Evolutionary conservation across 495 filamentous ascomycete genomes (phyloP), one percentile per base, ranked within the genome.

Genomic region (Lepraria neglecta): DNA sequence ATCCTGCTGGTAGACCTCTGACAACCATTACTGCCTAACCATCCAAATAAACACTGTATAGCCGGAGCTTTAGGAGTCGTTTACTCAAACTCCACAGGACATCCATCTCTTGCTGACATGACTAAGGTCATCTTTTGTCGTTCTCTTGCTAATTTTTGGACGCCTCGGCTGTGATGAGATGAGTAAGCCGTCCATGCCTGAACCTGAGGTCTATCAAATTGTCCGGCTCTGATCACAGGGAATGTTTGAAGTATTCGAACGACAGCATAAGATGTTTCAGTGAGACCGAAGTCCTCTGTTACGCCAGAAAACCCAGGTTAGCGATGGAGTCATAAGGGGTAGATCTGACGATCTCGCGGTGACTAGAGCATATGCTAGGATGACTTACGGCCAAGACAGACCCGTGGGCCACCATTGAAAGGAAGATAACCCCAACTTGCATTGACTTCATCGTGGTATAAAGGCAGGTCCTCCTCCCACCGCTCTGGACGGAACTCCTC

Each of bases 391-490:
- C 79, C 82, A 38, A 81, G 62, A 59, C 81, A 84, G 42, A 77
- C 69, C 46, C 81, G 64, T 3, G 80, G 78, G 2, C 81, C 81
- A n/a, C 77, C 77, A 65, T 79, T 75, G 65, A 84, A 84, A 21
- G 80, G 80, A 28, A 84, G 59, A 64, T 73, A 84, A 3, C 76
- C 74, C 72, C 74, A 83, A 7, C 72, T 64, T 17, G 63, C 60
- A 24, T 63, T 67, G 6, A 45, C 27, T 42, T 62, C 45, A 43
- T 71, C 35, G 19, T 66, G 61, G 21, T 60, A 57, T 61, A 61
- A 48, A 3, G 59, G 59, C 31, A 71, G 62, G 24, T 68, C 62
- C 12, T 54, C 71, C 3, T 73, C 77, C 81, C 81, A 86, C 53
- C 83, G 68, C 63, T 85, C 79, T 0, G 82, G 83, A 1, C 74